A percentile compares a stretch with the other conserved stretches of the same genome.
Evolutionary conservation across 179 eudicot genomes (phyloP).

Genomic region (Beta macrorhiza): DNA sequence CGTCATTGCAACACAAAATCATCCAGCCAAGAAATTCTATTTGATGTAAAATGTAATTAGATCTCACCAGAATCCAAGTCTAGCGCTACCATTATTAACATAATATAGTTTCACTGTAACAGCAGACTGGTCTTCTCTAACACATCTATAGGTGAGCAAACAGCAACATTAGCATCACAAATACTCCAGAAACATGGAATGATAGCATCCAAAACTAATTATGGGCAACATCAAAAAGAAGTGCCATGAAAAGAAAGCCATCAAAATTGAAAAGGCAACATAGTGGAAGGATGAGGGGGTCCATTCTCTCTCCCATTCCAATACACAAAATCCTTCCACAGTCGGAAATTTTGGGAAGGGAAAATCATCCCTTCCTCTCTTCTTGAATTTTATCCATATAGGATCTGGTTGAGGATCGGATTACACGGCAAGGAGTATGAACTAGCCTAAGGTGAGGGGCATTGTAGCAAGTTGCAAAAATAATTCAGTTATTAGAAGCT

Average conservation of each 20-base stretch:
- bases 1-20: conserved; percentile 3
- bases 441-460: too few species aligned
- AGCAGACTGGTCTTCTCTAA: conserved; percentile 86
- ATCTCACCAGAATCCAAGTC: conserved; percentile 94
- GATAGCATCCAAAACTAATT: neutral
- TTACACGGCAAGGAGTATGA: too few species aligned
- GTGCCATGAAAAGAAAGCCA: neutral
- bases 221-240: neutral
- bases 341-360: too few species aligned
- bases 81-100: conserved; percentile 92
- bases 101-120: conserved; percentile 76
- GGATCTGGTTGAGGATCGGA: too few species aligned
- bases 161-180: conserved; percentile 1
- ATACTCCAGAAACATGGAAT: neutral
- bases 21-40: neutral
- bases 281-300: neutral
- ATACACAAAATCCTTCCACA: too few species aligned
- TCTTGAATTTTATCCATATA: too few species aligned
- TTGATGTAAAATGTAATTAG: conserved; percentile 1
- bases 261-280: neutral
- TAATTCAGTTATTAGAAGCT: too few species aligned
- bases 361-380: too few species aligned
- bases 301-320: neutral
- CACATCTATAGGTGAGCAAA: conserved; percentile 59
- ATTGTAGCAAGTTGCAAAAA: too few species aligned